Base-by-base conservation (phyloP, 345 rosid genomes). In the Populus euphratica region DNA sequence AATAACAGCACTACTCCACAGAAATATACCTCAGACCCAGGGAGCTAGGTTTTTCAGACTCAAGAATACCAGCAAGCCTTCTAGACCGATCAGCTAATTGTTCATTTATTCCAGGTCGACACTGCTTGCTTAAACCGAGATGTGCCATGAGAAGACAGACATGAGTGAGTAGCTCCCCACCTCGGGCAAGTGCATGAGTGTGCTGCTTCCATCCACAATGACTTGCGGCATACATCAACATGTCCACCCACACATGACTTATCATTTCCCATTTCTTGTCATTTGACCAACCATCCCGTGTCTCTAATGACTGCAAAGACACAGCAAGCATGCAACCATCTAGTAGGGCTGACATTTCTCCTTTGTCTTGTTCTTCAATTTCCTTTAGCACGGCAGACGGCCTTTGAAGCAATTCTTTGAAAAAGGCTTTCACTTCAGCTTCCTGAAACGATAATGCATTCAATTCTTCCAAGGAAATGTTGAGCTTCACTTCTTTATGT, bases 201-300 rank as follows among this genome's bases (percentile, higher is more conserved):
- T 70, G 73, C 21, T 70, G 3, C 0, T 16, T 27, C 16, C 5
- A 47, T 14, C 41, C 21, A 49, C 62, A 70, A 2, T 47, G 73
- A 70, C 29, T 70, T 13, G 73, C 73, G 25, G 73, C 73, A 70
- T 70, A 70, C 14, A n/a, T 47, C 13, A 70, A 11, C 73, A 70
- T 70, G 25, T 70, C 73, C 5, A 70, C 56, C 73, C 73, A 70
- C 14, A 70, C 62, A 5, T 49, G 13, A 16, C 14, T 47, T 47
- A 70, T 70, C 62, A 70, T 70, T 38, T 70, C 39, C 73, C 73
- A 47, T 8, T 38, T 38, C 35, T 47, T 20, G 13, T 70, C 16
- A 36, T 49, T 70, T 18, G 20, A 13, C 73, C 73, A 47, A 14
- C 18, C 17, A 7, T 70, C 59, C 8, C 43, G 8, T 11, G 35